Base-by-base conservation (phyloP, 345 rosid species). In the Citrus glauca region DNA sequence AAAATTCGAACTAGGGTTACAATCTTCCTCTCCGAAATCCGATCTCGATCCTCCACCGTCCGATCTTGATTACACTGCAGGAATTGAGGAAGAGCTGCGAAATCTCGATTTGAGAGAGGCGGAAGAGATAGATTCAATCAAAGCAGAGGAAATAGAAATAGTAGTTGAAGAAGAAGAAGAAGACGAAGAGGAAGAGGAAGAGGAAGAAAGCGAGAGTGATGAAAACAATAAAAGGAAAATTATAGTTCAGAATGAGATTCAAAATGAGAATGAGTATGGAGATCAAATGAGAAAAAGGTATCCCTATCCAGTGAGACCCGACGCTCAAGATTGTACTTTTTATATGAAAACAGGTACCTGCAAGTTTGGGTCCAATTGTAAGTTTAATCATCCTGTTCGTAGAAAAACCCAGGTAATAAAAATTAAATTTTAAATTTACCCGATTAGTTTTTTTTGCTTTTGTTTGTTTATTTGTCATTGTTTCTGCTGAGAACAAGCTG, bases 361-460 rank as follows among this genome's bases (percentile, higher is more conserved):
- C 89, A 96, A 90, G 79, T 96, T 81, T 76, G 99, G 95, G 64
- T 89, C 87, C 25, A 86, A 69, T 83, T 94, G 99, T 93, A 94
- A 89, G 91, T 94, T 92, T 81, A 96, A 94, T 79, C 99, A 96
- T 30, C 98, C 98, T 32, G 72, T 88, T 73, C 84, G 82, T 22
- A 82, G 82, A 74, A 89, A 80, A 78, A 77, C 48, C 79, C 91
- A 88, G 94, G 99, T 94, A 81, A 48, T 45, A 11, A 45, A 11
- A 60, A 6, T 35, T 67, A 32, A 33, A 13, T 30, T 57, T 25
- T 11, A 9, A 32, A n/a, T 40, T 27, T 62, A 69, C 8, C 11
- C 24, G 22, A n/a, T 7, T 11, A 67, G 7, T 28, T 2, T 42
- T 53, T 53, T 38, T 77, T n/a, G n/a, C 35, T 40, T 16, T 68